Base-by-base conservation (phyloP, 257 asterid genomes). In the Plantago elongata region DNA sequence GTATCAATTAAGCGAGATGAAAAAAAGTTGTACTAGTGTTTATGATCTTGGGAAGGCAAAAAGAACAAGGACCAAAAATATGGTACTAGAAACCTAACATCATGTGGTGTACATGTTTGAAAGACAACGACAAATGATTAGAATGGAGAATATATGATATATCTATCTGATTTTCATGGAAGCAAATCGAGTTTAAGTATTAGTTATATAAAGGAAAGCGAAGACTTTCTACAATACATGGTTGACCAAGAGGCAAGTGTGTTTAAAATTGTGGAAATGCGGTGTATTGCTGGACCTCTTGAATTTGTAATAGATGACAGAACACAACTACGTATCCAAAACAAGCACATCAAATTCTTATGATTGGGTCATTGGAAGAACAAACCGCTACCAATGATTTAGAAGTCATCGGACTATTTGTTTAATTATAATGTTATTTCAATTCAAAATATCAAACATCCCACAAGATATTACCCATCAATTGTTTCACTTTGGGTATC, bases 151-250 rank as follows among this genome's bases (percentile, higher is more conserved):
- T 45, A 45, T 45, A n/a, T n/a, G n/a, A n/a, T n/a, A n/a, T n/a
- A n/a, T n/a, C n/a, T n/a, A 45, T 45, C 5, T 48, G 52, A n/a
- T 38, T 51, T 63, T 30, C 14, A 49, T 14, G 64, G 22, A 22
- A n/a, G 43, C 1, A 12, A 44, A 71, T 68, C 68, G 74, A 68
- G 40, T 61, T 61, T 43, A 12, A 48, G 15, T 55, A 22, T 22
- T 22, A 22, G 27, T 45, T 4, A 44, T 57, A 62, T 16, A 34
- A 49, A 1, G 9, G 22, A 7, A 51, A 34, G 56, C 45, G 51
- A 13, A 0, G 37, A 13, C 14, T 45, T 45, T 11, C 27, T 22
- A 22, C 27, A 22, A 22, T 22, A 22, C 1, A 5, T 3, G 4
- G 14, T 13, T 11, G 50, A 45, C 50, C 12, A 13, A 3, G 9